Evolutionary conservation across 148 eudicot species (phyloP), one percentile per base, ranked within the genome.

Genomic region (Talinum fruticosum): DNA sequence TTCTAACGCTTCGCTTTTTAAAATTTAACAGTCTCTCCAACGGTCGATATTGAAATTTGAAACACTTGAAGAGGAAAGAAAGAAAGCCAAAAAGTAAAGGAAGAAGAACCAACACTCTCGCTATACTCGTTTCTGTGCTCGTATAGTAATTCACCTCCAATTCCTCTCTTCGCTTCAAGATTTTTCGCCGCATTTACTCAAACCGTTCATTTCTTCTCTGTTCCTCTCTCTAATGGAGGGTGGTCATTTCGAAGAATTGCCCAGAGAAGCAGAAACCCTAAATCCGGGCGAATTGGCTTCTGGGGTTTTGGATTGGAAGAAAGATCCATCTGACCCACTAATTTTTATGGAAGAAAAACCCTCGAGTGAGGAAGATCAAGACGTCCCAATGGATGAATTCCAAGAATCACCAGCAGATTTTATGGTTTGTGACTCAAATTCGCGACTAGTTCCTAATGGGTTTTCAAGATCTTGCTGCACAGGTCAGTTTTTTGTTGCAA

Each of bases 391-490:
- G 89, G 89, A 80, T 0, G 93, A 87, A 76, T 88, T 76, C 49
- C 87, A 84, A 45, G 90, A 90, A 38, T 80, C 79, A 36, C 28
- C 57, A 14, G 80, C 74, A 12, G 92, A 89, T 81, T 82, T 71
- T 1, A 86, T 90, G 93, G 83, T 94, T 66, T 94, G 98, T 61
- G 84, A 90, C 79, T 75, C 88, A 2, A 81, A 79, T 75, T 82
- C 98, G 7, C 85, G 80, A 72, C 69, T 94, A 34, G 76, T 94
- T 33, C 81, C 84, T 16, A 76, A 29, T 78, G 98, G 97, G 62
- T 86, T 92, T 59, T 75, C 85, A 51, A 85, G 72, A 80, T 82
- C 87, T 14, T 69, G 69, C 64, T 87, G 86, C 75, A 78, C 82
- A 86, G 97, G 98, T 94, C 75, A 45, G 87, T 45, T 7, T 71